These are phyloP conservation scores for Aspergillus incahuasiensis DNA, from an alignment of 495 filamentous ascomycete species.

Conservation along the genomic window DNA sequence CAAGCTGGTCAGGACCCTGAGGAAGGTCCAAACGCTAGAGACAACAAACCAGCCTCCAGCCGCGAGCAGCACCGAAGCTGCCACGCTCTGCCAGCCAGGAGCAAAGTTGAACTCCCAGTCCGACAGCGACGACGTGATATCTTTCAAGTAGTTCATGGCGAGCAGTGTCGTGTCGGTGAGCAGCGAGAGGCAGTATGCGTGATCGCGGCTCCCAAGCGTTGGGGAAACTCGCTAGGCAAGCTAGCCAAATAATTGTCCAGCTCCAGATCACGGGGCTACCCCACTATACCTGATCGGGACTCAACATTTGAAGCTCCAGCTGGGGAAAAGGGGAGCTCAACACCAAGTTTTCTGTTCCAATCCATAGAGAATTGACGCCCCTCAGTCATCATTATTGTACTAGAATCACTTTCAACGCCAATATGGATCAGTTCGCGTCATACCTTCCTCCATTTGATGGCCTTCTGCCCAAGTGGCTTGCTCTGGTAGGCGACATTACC, in stretches of 20 bases:
- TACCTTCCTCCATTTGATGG: slow-evolving; percentile 55
- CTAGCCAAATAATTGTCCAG: slow-evolving; percentile 7
- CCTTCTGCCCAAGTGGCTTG: slow-evolving; percentile 61
- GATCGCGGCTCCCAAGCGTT: neutral
- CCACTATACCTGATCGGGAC: neutral
- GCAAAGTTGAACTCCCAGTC: slow-evolving; percentile 34
- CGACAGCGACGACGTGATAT: slow-evolving; percentile 31
- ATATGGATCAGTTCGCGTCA: slow-evolving; percentile 32
- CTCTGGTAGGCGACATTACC: slow-evolving; percentile 45
- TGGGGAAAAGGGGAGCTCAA: neutral
- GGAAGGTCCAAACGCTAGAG: slow-evolving; percentile 53
- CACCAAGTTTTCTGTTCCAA: neutral
- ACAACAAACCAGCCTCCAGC: slow-evolving; percentile 58
- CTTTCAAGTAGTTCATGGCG: slow-evolving; percentile 36
- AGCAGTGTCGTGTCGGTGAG: neutral
- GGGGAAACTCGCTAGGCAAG: neutral
- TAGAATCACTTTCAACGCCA: neutral
- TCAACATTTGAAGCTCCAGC: neutral
- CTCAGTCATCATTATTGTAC: neutral
- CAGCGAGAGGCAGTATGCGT: neutral
- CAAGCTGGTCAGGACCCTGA: slow-evolving; percentile 63
- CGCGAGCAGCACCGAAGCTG: slow-evolving; percentile 35
- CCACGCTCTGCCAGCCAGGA: slow-evolving; percentile 36
- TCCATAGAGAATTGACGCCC: neutral
- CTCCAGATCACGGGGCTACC: neutral